Percentiles rank a stretch among this genome's conserved stretches.
Evolutionary conservation across 805 yeast species (phyloP).

Genomic region (Kodamaea nitidulidarum): DNA sequence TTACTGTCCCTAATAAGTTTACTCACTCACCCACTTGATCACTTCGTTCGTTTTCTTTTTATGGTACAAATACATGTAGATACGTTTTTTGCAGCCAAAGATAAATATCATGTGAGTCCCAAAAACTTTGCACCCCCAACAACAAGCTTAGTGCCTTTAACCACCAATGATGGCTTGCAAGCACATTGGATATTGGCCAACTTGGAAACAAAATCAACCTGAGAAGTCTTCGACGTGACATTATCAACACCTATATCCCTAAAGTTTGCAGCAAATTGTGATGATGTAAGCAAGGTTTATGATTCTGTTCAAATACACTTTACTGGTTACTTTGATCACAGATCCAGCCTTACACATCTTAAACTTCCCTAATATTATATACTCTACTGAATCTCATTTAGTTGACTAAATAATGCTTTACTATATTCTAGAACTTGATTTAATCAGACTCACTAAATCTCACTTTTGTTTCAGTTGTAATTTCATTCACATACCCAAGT

Average conservation of each 20-base stretch:
- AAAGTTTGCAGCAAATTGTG: slow-evolving; percentile 29
- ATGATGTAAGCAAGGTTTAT: slow-evolving; percentile 13
- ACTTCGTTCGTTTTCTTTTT: too few relatives aligned
- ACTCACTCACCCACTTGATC: too few relatives aligned
- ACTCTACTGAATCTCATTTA: too few relatives aligned
- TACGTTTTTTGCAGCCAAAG: slow-evolving; percentile 5
- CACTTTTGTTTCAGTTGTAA: too few relatives aligned
- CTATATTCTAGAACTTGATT: too few relatives aligned
- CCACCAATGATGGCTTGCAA: slow-evolving; percentile 7
- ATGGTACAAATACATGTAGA: too few relatives aligned
- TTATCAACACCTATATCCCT: slow-evolving; percentile 40
- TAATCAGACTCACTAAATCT: too few relatives aligned
- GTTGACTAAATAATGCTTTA: too few relatives aligned
- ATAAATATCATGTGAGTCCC: background rate
- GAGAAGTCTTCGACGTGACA: slow-evolving; percentile 26
- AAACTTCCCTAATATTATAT: too few relatives aligned
- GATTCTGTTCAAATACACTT: slow-evolving; percentile 41
- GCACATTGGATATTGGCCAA: slow-evolving; percentile 40
- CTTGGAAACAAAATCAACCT: slow-evolving; percentile 29
- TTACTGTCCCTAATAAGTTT: too few relatives aligned
- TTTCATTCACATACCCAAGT: too few relatives aligned
- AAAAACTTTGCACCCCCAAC: background rate
- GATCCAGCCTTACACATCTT: too few relatives aligned
- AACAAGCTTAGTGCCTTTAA: background rate
- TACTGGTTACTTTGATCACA: slow-evolving; percentile 48